Percentiles rank a stretch among this genome's conserved stretches.
These are phyloP conservation scores for Ploettnerulaceae sp. DNA, from an alignment of 2,329 filamentous ascomycete genomes.

Conservation along the genomic window DNA sequence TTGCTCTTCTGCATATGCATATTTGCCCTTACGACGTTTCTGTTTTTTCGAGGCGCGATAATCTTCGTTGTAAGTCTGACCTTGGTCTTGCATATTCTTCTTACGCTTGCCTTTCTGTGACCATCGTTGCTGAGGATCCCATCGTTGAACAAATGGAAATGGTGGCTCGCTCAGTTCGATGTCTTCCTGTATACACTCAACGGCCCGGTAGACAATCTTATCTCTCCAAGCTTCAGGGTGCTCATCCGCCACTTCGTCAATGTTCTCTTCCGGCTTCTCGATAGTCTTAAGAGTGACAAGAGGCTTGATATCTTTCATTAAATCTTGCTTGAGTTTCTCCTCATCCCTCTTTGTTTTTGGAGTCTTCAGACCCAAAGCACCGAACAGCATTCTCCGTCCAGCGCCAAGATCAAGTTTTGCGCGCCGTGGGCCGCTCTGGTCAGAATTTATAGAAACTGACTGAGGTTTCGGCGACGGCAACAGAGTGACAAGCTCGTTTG, in stretches of 20 bases:
- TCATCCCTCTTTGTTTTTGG: slow-evolving; percentile 67
- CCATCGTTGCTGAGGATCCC: slow-evolving; percentile 71
- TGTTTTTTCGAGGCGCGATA: slow-evolving; percentile 43
- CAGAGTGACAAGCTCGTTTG: slow-evolving; percentile 2
- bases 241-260: slow-evolving; percentile 36
- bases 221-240: slow-evolving; percentile 65
- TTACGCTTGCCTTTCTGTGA: slow-evolving; percentile 47
- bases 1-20: slow-evolving; percentile 40
- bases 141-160: slow-evolving; percentile 85
- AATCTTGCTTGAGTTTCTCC: slow-evolving; percentile 52
- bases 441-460: slow-evolving; percentile 14
- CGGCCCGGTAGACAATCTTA: slow-evolving; percentile 69
- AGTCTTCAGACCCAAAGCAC: slow-evolving; percentile 63
- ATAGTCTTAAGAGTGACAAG: slow-evolving; percentile 31
- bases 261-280: slow-evolving; percentile 13
- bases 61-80: slow-evolving; percentile 40
- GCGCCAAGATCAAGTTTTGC: slow-evolving; percentile 51
- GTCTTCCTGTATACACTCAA: slow-evolving; percentile 75
- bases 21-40: slow-evolving; percentile 41
- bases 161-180: slow-evolving; percentile 69
- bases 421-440: slow-evolving; percentile 18
- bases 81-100: slow-evolving; percentile 38
- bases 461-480: slow-evolving; percentile 4
- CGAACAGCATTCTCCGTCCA: slow-evolving; percentile 64
- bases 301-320: slow-evolving; percentile 51